Evolutionary conservation across 140 eudicot species (phyloP).

Genomic region (Stevia rebaudiana): DNA sequence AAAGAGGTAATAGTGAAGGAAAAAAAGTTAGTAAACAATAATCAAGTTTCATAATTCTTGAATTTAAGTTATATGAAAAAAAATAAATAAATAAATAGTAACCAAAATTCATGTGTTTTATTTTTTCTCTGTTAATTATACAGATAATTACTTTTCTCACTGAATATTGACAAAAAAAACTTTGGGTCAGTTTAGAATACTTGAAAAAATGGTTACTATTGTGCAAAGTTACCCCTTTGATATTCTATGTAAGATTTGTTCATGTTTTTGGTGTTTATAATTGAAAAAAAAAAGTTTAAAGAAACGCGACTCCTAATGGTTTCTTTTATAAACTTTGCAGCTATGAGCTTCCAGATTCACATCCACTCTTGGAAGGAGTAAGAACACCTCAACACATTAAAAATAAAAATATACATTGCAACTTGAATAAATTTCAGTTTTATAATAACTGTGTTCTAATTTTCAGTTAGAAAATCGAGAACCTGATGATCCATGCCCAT

Average conservation of each 20-base stretch:
- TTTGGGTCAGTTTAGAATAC: too few species aligned
- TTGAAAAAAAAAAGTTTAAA: background rate
- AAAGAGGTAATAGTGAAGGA: too few species aligned
- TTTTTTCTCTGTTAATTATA: too few species aligned
- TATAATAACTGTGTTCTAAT: conserved; percentile 5
- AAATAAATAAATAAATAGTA: too few species aligned
- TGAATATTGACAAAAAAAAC: too few species aligned
- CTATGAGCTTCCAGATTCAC: conserved; percentile 93
- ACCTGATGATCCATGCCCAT: conserved; percentile 87
- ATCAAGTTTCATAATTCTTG: too few species aligned
- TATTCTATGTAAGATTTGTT: conserved; percentile 1
- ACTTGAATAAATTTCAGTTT: conserved; percentile 3
- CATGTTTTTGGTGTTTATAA: background rate
- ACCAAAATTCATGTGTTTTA: too few species aligned
- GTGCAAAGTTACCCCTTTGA: too few species aligned
- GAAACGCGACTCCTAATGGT: background rate
- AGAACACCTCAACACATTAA: conserved; percentile 25
- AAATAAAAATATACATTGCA: background rate
- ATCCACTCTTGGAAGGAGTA: conserved; percentile 78
- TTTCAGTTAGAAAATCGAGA: conserved; percentile 78
- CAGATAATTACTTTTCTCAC: too few species aligned
- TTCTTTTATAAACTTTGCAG: conserved; percentile 40
- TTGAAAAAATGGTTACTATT: too few species aligned
- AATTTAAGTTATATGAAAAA: too few species aligned
- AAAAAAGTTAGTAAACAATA: too few species aligned